Evolutionary conservation across 2,329 filamentous ascomycete genomes (phyloP), one percentile per base, ranked within the genome.

Genomic region (Bipolaris sorokiniana): DNA sequence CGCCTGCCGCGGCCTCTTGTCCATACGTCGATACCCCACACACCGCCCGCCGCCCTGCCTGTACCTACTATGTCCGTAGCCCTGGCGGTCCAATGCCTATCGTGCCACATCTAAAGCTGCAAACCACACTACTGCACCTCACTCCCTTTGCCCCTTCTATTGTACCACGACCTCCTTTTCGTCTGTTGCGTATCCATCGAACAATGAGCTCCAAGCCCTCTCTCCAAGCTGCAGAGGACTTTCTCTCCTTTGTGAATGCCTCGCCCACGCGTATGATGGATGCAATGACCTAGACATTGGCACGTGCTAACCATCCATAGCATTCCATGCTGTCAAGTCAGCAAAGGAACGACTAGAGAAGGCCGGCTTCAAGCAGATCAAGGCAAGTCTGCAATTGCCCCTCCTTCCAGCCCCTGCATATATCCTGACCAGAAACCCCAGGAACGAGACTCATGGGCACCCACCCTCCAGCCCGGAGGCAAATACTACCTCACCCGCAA

Each of bases 401-500:
- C 11, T 42, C n/a, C 4, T 22, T 42, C 16, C 20, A 40, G 38
- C 47, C 46, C 22, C 33, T 34, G 7, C 20, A 23, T 33, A 42
- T 6, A 36, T 44, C 16, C 33, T 61, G 34, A 51, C 49, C 5
- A 54, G 20, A 5, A 2, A 16, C 36, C 16, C n/a, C 51, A 88
- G 82, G 94, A 98, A 79, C 90, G 91, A 69, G 92, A 97, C 72
- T 88, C 90, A 45, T 98, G 95, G 94, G 85, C 89, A 13, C 87
- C 89, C 1, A 86, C 84, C 44, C 85, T 97, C 61, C 85, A 87
- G 55, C 91, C 92, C 20, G 93, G 94, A 62, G 93, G 94, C 63
- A 97, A 96, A 79, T 98, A 98, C 83, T 97, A 93, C 80, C 86
- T 97, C 71, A 98, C 94, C 46, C 90, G 94, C 64, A 98, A 98